A percentile compares a stretch with the other conserved stretches of the same genome.
Conservation (phyloP, 768 basidiomycete species). For the Cystofilobasidium macerans region DNA sequence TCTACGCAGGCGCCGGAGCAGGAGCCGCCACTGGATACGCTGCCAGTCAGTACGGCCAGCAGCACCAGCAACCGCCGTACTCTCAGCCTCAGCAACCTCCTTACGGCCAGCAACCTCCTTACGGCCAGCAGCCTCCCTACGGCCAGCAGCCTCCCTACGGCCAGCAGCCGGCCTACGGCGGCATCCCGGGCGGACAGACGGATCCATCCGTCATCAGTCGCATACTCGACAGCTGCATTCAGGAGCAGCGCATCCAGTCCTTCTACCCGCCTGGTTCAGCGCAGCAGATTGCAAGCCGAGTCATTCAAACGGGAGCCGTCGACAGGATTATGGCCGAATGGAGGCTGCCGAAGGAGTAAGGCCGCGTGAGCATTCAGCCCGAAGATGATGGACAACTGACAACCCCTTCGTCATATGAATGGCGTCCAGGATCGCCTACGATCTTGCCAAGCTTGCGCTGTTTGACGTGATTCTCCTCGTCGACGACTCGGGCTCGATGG, state of each 20-base stretch:
- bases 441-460: slow-evolving; percentile 39
- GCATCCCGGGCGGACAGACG: neutral
- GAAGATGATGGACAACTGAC: slow-evolving; percentile 27
- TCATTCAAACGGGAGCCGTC: slow-evolving; percentile 38
- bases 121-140: neutral
- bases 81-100: no score
- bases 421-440: slow-evolving; percentile 35
- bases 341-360: slow-evolving; percentile 28
- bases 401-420: slow-evolving; percentile 27
- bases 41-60: neutral
- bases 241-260: slow-evolving; percentile 38
- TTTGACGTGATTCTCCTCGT: slow-evolving; percentile 38
- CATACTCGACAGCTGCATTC: neutral
- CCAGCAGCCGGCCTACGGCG: neutral
- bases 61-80: neutral
- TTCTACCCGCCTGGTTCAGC: slow-evolving; percentile 41
- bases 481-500: slow-evolving; percentile 31
- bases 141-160: neutral
- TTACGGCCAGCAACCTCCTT: neutral
- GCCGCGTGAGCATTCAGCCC: no score
- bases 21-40: neutral
- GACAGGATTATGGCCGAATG: slow-evolving; percentile 38
- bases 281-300: slow-evolving; percentile 38
- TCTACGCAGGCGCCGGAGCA: neutral
- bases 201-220: slow-evolving; percentile 3